Evolutionary conservation across 345 rosid species (phyloP), one percentile per base, ranked within the genome.

Genomic region (Linum lewisii): DNA sequence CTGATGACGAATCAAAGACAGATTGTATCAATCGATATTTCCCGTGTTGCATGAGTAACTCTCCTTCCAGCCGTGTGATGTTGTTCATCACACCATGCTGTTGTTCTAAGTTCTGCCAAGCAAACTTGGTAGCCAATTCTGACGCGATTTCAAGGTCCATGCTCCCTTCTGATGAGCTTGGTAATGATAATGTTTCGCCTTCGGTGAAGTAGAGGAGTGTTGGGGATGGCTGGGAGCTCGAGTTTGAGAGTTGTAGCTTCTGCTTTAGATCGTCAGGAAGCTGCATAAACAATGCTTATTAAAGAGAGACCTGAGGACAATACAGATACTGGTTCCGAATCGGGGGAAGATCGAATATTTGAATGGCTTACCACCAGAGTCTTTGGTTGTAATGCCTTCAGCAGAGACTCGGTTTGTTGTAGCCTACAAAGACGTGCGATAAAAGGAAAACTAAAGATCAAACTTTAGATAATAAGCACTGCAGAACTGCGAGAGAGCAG

Each of bases 381-480:
- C 69, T 84, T 84, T 9, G 90, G 99, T 66, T 78, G 84, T 82
- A 92, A 68, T 6, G 65, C 20, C 67, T 73, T 73, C 59, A 93
- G 59, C 54, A 86, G 79, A 16, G 71, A 70, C 57, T 72, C 69
- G 66, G 78, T 62, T 66, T 83, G 84, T 60, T 65, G 71, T 68
- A 66, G 62, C 73, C 91, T 81, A 69, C 61, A 73, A 64, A 61
- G 18, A 54, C 56, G 9, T 66, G 24, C 36, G 15, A 2, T 26
- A 61, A 3, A 23, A 50, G 1, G 2, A 59, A 32, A 29, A 47
- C 23, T 22, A 25, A 20, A 16, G 10, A 24, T 24, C 8, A 23
- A 21, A 51, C n/a, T 24, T 52, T 6, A 24, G 7, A 0, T 10
- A 7, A 34, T 32, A 8, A 36, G 42, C 45, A 45, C 15, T 34